Conservation (phyloP, 257 asterid genomes). For the Salvia hispanica region DNA sequence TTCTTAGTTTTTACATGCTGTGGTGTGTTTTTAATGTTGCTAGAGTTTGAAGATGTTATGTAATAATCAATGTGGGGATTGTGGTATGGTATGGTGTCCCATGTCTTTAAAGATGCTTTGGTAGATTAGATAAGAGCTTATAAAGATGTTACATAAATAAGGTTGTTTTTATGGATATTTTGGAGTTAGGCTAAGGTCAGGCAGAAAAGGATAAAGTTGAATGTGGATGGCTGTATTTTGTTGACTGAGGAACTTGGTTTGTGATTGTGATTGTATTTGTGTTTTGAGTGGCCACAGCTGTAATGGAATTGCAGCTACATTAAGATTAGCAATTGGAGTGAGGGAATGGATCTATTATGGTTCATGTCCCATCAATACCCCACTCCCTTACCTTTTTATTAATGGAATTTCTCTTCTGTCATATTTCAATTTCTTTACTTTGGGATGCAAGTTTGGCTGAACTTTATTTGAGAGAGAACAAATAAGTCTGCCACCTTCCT, state of each 20-base stretch:
- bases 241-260: constrained; percentile 42
- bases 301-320: constrained; percentile 16
- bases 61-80: constrained; percentile 39
- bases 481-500: not conserved
- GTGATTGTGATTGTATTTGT: constrained; percentile 13
- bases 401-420: constrained; percentile 11
- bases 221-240: constrained; percentile 44
- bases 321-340: constrained; percentile 19
- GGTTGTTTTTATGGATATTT: constrained; percentile 4
- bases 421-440: not conserved
- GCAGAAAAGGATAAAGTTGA: constrained; percentile 23
- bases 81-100: constrained; percentile 22
- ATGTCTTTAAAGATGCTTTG: constrained; percentile 31
- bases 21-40: constrained; percentile 28
- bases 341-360: constrained; percentile 30
- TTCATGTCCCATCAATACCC: constrained; percentile 39
- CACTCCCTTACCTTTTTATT: constrained; percentile 20
- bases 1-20: constrained; percentile 15
- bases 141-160: constrained; percentile 50
- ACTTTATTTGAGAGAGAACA: constrained; percentile 1
- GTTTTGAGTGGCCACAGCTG: constrained; percentile 20
- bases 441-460: not conserved
- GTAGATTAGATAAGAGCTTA: constrained; percentile 33
- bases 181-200: not conserved
- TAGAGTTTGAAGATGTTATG: constrained; percentile 41